A percentile compares a stretch with the other conserved stretches of the same genome.
These are phyloP conservation scores for Ganoderma sinense DNA, from an alignment of 1,284 basidiomycete genomes.

Conservation along the genomic window DNA sequence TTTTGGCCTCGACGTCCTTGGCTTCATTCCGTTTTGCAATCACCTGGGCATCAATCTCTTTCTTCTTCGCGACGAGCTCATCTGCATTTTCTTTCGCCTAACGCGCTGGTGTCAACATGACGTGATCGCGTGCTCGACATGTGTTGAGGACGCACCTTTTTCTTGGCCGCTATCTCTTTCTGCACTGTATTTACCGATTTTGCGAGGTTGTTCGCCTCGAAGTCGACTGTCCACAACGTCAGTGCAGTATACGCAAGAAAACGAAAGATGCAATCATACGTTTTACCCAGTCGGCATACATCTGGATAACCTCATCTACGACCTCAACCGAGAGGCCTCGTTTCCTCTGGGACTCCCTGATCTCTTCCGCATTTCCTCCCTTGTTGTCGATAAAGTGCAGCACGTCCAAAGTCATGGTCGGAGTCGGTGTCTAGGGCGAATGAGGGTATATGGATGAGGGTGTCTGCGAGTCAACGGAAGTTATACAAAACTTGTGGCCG, in stretches of 20 bases:
- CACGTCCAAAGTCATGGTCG: constrained; percentile 78
- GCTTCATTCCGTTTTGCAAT: constrained; percentile 78
- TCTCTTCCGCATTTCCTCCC: constrained; percentile 94
- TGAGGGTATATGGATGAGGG: neutral
- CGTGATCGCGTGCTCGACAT: neutral
- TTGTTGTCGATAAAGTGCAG: constrained; percentile 83
- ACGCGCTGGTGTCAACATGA: neutral
- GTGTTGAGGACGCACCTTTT: constrained; percentile 70
- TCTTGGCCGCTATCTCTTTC: constrained; percentile 94
- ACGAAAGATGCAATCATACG: constrained; percentile 58
- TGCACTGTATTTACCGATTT: constrained; percentile 91
- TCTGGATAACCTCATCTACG: constrained; percentile 92
- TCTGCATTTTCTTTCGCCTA: constrained; percentile 93
- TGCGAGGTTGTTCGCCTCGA: constrained; percentile 79
- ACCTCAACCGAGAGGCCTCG: constrained; percentile 89
- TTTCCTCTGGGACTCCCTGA: constrained; percentile 93
- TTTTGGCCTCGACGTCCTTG: constrained; percentile 79
- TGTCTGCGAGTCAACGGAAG: constrained; percentile 4
- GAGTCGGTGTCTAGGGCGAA: neutral
- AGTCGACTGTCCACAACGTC: constrained; percentile 70
- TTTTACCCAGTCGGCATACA: constrained; percentile 94
- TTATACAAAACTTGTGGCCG: neutral
- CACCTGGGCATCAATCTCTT: constrained; percentile 82
- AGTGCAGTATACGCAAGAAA: neutral
- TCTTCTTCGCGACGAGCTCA: constrained; percentile 85